Base-by-base conservation (phyloP, 768 basidiomycete species). In the Auricularia cornea region DNA sequence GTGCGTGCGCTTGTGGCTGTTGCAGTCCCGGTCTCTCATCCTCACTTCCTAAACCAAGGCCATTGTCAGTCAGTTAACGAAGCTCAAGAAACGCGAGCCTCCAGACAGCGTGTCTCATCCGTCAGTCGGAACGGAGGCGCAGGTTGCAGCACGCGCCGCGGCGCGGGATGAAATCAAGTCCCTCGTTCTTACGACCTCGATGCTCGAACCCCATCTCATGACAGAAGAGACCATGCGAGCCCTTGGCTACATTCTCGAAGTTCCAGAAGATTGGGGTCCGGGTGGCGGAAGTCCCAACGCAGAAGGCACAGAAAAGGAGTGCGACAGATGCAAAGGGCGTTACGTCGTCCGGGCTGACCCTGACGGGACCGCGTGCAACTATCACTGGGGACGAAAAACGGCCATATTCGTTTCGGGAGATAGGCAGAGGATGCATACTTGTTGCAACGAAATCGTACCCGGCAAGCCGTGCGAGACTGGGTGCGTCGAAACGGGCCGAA, bases 321-420 rank as follows among this genome's bases (percentile, higher is more conserved):
- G 96, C 68, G 92, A 93, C 60, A 83, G 95, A 31, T 99, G 96
- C 72, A 74, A 74, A 10, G 79, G 83, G 64, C 78, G 84, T 12
- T 95, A 88, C 67, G 72, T 83, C 62, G 90, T 96, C 40, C 85
- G 84, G 64, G 81, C 78, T 20, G 74, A 75, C 31, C 80, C 86
- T 59, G 75, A 81, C 54, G 82, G 82, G 16, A 76, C 76, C 2
- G 81, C 88, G 66, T 98, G 96, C 71, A 75, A 79, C 0, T 87
- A 84, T 71, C 96, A 98, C 73, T 94, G 89, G 88, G 95, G 94
- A 0, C 86, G 81, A 68, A 77, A 83, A 0, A 82, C 82, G 66
- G 84, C 79, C 3, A 82, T 78, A 59, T 82, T 80, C 29, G 78
- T 86, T 38, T 85, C 86, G 59, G 94, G 94, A 87, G 69, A 67